Base-by-base conservation (phyloP, 306 rosid genomes). In the Medicago ruthenica region DNA sequence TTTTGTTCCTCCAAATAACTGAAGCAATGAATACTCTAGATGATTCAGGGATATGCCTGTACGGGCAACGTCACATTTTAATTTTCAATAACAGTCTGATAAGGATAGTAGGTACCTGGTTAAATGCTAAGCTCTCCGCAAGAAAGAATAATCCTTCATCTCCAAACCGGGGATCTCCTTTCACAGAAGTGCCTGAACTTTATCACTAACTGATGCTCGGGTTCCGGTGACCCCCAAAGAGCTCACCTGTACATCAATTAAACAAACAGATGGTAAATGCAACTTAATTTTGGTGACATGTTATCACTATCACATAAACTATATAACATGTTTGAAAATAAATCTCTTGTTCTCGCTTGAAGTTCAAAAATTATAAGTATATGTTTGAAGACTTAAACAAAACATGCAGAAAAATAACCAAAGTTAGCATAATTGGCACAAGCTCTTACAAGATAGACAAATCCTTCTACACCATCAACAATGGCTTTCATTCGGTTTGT, bases 141-240 rank as follows among this genome's bases (percentile, higher is more conserved):
- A 95, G 97, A 83, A 90, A 92, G 86, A 90, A 87, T 62, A 95
- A 79, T 42, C 99, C 99, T 70, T 95, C 97, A 82, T 95, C 96
- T 36, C 99, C 7, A 34, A 34, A 34, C 7, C 37, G 37, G 37
- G 5, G 37, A 34, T 34, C 37, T 34, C 37, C 37, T 34, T 34
- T 34, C 7, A 34, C 70, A 95, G 68, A 81, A 95, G 96, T 65
- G 79, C 39, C 45, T 79, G 81, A 84, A 95, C 99, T 51, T 72
- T 73, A 9, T 67, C 81, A 71, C 87, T 92, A 53, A 95, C 91
- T 17, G 97, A 89, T 34, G 93, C 84, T 55, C 97, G 97, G 40
- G 97, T 91, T 63, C 97, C 97, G 0, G 99, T 95, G 70, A 95
- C 96, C 34, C 99, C 97, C 22, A 92, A 72, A 11, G 97, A 84